Percentiles rank a stretch among this genome's conserved stretches.
phyloP scores from a whole-genome alignment of 1,284 basidiomycete species.

The Boletus sp. region DNA sequence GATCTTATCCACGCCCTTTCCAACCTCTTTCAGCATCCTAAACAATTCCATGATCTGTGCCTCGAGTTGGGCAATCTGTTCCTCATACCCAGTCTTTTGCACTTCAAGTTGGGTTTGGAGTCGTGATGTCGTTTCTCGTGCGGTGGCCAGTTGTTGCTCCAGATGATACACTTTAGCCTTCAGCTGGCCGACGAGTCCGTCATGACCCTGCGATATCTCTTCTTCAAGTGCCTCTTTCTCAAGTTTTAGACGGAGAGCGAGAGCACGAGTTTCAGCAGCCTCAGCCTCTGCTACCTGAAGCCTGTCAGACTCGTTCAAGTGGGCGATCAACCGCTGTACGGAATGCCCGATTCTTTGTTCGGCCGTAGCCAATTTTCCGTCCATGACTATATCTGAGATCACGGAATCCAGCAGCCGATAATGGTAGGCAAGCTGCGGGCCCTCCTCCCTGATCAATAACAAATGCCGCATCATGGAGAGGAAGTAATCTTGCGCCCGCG shows the following conservation, averaged over 20 bases:
- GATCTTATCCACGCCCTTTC: constrained; percentile 75
- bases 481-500: constrained; percentile 86
- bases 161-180: constrained; percentile 75
- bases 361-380: constrained; percentile 86
- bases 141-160: constrained; percentile 81
- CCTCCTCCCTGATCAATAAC: constrained; percentile 88
- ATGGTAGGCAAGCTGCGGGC: constrained; percentile 81
- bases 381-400: constrained; percentile 91
- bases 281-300: constrained; percentile 83
- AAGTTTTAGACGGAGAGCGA: constrained; percentile 64
- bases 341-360: constrained; percentile 88
- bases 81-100: constrained; percentile 85
- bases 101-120: constrained; percentile 80
- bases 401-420: constrained; percentile 96
- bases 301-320: constrained; percentile 91
- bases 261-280: constrained; percentile 66
- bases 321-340: constrained; percentile 87
- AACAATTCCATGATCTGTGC: constrained; percentile 94
- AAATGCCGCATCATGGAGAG: constrained; percentile 93
- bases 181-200: constrained; percentile 83
- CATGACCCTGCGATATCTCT: constrained; percentile 79
- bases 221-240: constrained; percentile 80
- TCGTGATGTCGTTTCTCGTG: constrained; percentile 77
- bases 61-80: constrained; percentile 87
- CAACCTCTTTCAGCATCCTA: constrained; percentile 87